A percentile compares a stretch with the other conserved stretches of the same genome.
phyloP scores from a whole-genome alignment of 1,284 basidiomycete genomes.

The Rhodotorula mucilaginosa region DNA sequence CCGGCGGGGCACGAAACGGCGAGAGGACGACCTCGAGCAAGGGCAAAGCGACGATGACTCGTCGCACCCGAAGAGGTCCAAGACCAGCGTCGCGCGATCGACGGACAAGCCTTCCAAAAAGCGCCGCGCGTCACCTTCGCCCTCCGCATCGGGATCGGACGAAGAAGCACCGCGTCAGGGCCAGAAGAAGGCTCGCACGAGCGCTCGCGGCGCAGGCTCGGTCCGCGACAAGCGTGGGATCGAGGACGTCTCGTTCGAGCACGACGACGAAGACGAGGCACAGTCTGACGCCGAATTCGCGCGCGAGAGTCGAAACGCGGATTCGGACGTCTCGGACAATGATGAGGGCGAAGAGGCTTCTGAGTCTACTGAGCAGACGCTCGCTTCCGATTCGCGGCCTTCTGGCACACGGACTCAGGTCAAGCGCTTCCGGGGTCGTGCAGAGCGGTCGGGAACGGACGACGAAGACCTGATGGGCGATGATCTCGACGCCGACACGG shows the following conservation, averaged over 20 bases:
- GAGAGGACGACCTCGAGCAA: background rate
- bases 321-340: constrained; percentile 25
- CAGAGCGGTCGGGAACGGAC: constrained; percentile 8
- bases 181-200: constrained; percentile 18
- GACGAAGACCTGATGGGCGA: constrained; percentile 37
- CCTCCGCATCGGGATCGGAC: background rate
- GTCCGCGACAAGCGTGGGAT: constrained; percentile 21
- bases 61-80: background rate
- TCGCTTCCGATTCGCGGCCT: background rate
- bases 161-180: background rate
- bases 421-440: constrained; percentile 28
- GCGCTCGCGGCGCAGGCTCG: constrained; percentile 3
- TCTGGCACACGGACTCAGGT: background rate
- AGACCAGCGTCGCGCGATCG: background rate
- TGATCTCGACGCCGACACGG: constrained; percentile 12
- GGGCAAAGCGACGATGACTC: background rate
- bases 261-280: background rate
- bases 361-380: background rate
- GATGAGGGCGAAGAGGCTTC: background rate
- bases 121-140: constrained; percentile 1
- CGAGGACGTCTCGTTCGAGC: constrained; percentile 13
- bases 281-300: background rate
- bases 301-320: constrained; percentile 18
- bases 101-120: background rate
- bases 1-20: background rate